Evolutionary conservation across 2,329 filamentous ascomycete species (phyloP).

Genomic region (Myriosclerotinia duriaeana): DNA sequence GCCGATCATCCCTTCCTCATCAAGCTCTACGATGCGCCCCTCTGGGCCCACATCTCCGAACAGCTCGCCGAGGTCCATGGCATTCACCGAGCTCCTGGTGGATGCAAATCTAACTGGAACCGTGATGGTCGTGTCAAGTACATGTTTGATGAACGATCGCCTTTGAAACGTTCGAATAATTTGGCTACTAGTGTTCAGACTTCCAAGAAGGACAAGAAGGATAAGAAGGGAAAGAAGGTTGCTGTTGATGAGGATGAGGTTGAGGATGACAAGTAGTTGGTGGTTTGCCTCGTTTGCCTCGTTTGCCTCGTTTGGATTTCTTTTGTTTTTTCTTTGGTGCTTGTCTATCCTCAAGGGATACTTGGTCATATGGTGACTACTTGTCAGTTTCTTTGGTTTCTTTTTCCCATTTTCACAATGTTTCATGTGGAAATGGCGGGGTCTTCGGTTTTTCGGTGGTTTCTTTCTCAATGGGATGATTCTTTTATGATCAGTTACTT

Average conservation of each 20-base stretch:
- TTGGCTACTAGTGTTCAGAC: constrained; percentile 14
- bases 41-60: not conserved
- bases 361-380: not conserved
- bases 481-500: not conserved
- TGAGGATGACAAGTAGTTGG: constrained; percentile 1
- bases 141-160: constrained; percentile 3
- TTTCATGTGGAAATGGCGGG: no score
- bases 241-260: not conserved
- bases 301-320: not conserved
- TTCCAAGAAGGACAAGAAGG: constrained; percentile 2
- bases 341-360: not conserved
- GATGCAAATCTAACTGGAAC: constrained; percentile 13
- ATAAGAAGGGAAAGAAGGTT: not conserved
- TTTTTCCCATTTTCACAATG: not conserved
- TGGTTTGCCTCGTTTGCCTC: not conserved
- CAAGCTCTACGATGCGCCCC: constrained; percentile 7
- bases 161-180: not conserved
- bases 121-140: not conserved
- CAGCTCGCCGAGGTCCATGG: not conserved
- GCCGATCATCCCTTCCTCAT: not conserved
- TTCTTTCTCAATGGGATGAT: not conserved
- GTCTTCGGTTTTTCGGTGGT: not conserved
- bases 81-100: not conserved
- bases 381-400: not conserved
- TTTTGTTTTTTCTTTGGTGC: not conserved